Conservation (phyloP, 345 rosid genomes). For the Citrus unshiu region DNA sequence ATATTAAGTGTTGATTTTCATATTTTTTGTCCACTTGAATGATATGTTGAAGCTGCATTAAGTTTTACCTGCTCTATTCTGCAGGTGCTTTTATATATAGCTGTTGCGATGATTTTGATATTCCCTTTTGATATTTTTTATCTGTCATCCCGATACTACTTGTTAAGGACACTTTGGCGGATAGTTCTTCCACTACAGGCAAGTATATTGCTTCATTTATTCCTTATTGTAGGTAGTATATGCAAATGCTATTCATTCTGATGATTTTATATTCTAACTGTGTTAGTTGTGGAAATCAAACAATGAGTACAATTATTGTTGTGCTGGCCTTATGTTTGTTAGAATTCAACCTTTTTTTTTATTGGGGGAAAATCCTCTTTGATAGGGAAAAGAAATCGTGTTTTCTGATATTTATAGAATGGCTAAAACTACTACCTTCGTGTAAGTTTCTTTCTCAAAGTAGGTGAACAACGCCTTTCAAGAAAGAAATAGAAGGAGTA, state of each 20-base stretch:
- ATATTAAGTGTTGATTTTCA: neutral
- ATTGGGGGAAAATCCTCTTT: too few relatives aligned
- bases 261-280: neutral
- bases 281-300: neutral
- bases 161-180: constrained; percentile 85
- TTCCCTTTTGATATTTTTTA: constrained; percentile 87
- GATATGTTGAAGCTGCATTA: constrained; percentile 2
- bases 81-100: constrained; percentile 82
- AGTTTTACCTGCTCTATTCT: constrained; percentile 16
- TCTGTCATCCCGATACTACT: constrained; percentile 74
- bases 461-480: too few relatives aligned
- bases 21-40: neutral
- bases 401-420: neutral
- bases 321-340: neutral
- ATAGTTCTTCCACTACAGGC: constrained; percentile 88
- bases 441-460: neutral
- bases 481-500: too few relatives aligned
- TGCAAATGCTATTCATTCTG: neutral
- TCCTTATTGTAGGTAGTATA: neutral
- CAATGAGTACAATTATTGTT: neutral
- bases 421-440: neutral
- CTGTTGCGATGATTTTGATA: constrained; percentile 59
- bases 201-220: constrained; percentile 18
- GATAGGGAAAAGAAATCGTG: neutral
- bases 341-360: neutral